Conservation (phyloP, 2,329 filamentous ascomycete genomes). For the Aspergillus oerlinghausenensis region DNA sequence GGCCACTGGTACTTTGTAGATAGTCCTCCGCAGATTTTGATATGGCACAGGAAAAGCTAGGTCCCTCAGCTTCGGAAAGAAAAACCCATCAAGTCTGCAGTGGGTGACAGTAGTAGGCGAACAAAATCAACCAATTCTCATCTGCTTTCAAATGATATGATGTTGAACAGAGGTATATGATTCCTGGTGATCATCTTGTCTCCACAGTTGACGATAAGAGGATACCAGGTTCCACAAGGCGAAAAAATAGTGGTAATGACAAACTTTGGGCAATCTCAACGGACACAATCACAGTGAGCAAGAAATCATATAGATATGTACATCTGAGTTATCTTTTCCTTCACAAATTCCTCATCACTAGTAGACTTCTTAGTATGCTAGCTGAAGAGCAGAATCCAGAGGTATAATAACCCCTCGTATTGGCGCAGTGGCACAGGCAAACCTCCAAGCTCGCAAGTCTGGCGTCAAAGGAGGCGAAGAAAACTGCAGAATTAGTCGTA, state of each 20-base stretch:
- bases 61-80: neutral
- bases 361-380: neutral
- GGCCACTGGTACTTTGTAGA: neutral
- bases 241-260: neutral
- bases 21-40: neutral
- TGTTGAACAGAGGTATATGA: neutral
- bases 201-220: neutral
- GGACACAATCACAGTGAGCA: neutral
- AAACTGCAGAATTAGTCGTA: neutral
- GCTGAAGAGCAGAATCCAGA: neutral
- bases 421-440: neutral
- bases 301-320: neutral
- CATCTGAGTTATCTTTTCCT: neutral
- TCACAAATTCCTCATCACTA: neutral
- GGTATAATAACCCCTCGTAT: neutral
- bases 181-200: neutral
- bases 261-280: neutral
- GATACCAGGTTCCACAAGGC: neutral
- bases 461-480: conserved; percentile 1
- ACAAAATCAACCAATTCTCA: neutral
- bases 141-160: neutral
- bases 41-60: neutral
- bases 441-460: neutral
- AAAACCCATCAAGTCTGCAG: neutral
- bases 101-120: neutral